Percentiles rank a stretch among this genome's conserved stretches.
Evolutionary conservation across 495 filamentous ascomycete species (phyloP).

Genomic region (Hypoxylon lienhwacheense): DNA sequence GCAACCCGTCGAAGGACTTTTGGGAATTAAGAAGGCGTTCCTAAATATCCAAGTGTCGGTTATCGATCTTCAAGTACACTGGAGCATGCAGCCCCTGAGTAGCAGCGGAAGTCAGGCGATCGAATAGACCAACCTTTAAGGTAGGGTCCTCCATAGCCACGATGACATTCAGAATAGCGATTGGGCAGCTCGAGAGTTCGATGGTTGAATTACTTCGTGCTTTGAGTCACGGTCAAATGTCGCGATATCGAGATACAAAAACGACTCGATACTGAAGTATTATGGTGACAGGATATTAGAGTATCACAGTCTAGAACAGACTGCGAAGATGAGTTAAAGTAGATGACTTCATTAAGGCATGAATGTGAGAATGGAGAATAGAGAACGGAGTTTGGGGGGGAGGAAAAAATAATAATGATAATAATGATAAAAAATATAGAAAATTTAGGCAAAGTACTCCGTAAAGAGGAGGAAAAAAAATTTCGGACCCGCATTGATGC

Average conservation of each 20-base stretch:
- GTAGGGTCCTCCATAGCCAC: constrained; percentile 45
- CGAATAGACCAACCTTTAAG: constrained; percentile 40
- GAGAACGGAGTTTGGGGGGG: constrained; percentile 13
- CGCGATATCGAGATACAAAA: too few relatives aligned
- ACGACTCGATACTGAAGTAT: too few relatives aligned
- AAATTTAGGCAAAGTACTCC: too few relatives aligned
- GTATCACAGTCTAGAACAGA: too few relatives aligned
- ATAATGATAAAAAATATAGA: background rate
- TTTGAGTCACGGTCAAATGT: too few relatives aligned
- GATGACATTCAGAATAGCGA: background rate
- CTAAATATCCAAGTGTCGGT: constrained; percentile 49
- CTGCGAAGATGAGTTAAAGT: background rate
- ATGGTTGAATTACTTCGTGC: too few relatives aligned
- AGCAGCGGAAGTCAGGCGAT: constrained; percentile 5
- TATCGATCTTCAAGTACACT: constrained; percentile 21
- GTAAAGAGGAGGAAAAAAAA: too few relatives aligned
- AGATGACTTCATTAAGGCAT: background rate
- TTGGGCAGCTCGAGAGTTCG: background rate
- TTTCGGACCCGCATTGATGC: too few relatives aligned
- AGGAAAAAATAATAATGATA: constrained; percentile 8
- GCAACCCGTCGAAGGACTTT: constrained; percentile 83
- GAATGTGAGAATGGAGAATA: too few relatives aligned
- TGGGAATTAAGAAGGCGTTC: constrained; percentile 84
- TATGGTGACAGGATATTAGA: too few relatives aligned
- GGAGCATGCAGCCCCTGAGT: constrained; percentile 15